These are phyloP conservation scores for Thielaviopsis euricoi DNA, from an alignment of 2,329 filamentous ascomycete genomes.

Conservation along the genomic window DNA sequence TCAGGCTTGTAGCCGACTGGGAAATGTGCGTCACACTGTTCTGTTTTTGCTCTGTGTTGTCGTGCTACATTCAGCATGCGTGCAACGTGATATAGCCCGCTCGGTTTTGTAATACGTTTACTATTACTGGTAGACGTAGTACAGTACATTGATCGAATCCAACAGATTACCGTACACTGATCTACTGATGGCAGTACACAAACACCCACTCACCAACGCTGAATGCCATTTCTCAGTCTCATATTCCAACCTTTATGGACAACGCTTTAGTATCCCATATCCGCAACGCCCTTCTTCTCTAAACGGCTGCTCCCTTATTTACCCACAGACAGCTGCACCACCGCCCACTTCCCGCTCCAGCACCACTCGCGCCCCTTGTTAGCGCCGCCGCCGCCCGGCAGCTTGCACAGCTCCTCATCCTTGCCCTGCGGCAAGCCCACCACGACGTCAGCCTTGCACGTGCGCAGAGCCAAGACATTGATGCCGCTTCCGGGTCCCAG, in stretches of 20 bases:
- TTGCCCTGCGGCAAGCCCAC: slow-evolving; percentile 69
- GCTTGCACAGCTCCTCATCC: slow-evolving; percentile 61
- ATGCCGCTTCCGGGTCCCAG: slow-evolving; percentile 68
- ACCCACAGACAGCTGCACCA: slow-evolving; percentile 54
- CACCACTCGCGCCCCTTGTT: slow-evolving; percentile 67
- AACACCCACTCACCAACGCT: too few relatives aligned
- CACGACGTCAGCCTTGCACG: slow-evolving; percentile 92
- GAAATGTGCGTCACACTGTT: too few relatives aligned
- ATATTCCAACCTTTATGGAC: too few relatives aligned
- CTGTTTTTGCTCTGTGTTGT: background rate
- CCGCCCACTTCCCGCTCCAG: slow-evolving; percentile 92
- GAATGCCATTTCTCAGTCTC: too few relatives aligned
- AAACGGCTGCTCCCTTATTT: slow-evolving; percentile 11
- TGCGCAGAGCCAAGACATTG: slow-evolving; percentile 72
- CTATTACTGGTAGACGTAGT: too few relatives aligned
- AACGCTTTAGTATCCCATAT: too few relatives aligned
- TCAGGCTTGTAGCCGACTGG: too few relatives aligned
- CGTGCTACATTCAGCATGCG: background rate
- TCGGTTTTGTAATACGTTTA: too few relatives aligned
- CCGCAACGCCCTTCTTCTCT: too few relatives aligned
- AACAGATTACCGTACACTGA: too few relatives aligned
- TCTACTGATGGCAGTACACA: too few relatives aligned
- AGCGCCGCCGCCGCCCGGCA: slow-evolving; percentile 55
- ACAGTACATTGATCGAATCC: too few relatives aligned
- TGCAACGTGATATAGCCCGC: background rate